Percentiles rank a stretch among this genome's conserved stretches.
Conservation (phyloP, 2,329 filamentous ascomycete species). For the Fusarium sp. region DNA sequence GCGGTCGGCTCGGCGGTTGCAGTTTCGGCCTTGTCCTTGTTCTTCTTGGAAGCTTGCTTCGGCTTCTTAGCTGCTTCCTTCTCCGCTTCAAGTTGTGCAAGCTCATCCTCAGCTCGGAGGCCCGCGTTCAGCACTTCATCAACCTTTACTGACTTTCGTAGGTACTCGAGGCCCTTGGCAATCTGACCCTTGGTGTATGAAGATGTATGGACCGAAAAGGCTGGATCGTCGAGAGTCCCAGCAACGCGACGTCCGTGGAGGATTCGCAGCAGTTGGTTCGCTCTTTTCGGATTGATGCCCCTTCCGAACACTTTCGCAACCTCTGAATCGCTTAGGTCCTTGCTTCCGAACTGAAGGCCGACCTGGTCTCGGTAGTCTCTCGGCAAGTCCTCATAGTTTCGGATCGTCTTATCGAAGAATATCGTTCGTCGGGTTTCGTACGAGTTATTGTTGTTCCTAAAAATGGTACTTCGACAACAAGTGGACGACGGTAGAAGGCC, state of each 20-base stretch:
- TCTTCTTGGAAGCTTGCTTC: slow-evolving; percentile 31
- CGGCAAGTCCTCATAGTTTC: slow-evolving; percentile 66
- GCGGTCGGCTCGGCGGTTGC: not conserved
- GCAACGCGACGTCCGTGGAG: slow-evolving; percentile 70
- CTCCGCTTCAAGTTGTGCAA: slow-evolving; percentile 59
- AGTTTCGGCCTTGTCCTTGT: slow-evolving; percentile 32
- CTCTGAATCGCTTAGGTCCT: slow-evolving; percentile 59
- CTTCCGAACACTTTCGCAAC: slow-evolving; percentile 59
- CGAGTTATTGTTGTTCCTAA: slow-evolving; percentile 21
- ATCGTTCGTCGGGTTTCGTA: slow-evolving; percentile 44
- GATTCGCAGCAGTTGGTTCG: slow-evolving; percentile 64
- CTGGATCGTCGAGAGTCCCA: slow-evolving; percentile 68
- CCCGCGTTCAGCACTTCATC: slow-evolving; percentile 69
- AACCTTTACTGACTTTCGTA: slow-evolving; percentile 62
- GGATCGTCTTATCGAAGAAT: slow-evolving; percentile 52
- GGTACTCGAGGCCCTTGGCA: slow-evolving; percentile 59
- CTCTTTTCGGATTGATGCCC: slow-evolving; percentile 52
- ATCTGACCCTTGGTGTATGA: slow-evolving; percentile 53
- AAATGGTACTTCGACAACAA: slow-evolving; percentile 13
- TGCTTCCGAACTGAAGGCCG: slow-evolving; percentile 62
- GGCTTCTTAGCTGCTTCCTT: slow-evolving; percentile 35
- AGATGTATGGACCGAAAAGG: slow-evolving; percentile 56
- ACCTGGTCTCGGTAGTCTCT: slow-evolving; percentile 61
- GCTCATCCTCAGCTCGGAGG: slow-evolving; percentile 68
- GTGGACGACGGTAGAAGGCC: slow-evolving; percentile 5